Evolutionary conservation across 1,284 basidiomycete genomes (phyloP), one percentile per base, ranked within the genome.

Genomic region (Naganishia albida): DNA sequence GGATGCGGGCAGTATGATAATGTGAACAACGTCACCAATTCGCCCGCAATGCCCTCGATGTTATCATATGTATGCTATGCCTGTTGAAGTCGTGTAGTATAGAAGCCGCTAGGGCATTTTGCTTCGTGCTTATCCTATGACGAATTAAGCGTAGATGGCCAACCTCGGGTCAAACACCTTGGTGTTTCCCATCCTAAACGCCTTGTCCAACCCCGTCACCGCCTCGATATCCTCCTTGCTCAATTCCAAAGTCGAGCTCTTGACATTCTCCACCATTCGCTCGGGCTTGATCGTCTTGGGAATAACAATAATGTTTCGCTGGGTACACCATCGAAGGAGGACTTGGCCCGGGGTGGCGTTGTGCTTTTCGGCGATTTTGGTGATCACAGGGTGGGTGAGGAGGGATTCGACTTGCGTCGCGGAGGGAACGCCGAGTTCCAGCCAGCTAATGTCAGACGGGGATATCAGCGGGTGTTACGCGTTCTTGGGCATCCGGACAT

Each of bases 301-400:
- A 68, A 93, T 85, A 53, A 92, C 88, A 44, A 87, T 88, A 67
- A 91, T 82, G 7, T 85, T 86, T 42, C 85, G 85, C 74, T 90
- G 87, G 18, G 87, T 86, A 7, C 88, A 85, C 89, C 89, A 91
- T 70, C 88, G 85, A 66, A 91, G 83, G 40, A 90, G 80, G 40
- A 91, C 82, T 76, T 87, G 85, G 8, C 85, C 85, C 40, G 82
- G 73, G 54, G 82, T 84, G 80, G 84, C 89, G 18, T 78, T 73
- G 71, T 86, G 80, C 67, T 81, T 81, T 18, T 75, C 67, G 3
- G 88, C 85, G 50, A 87, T 82, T 48, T 72, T 68, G 44, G 71
- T 70, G 64, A 89, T 77, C 2, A 76, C 68, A 64, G 82, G 75
- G 73, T 86, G 85, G 54, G 82, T 72, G 68, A 90, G 79, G 62